phyloP scores from a whole-genome alignment of 805 yeast genomes.

The Ogataea neopini region DNA sequence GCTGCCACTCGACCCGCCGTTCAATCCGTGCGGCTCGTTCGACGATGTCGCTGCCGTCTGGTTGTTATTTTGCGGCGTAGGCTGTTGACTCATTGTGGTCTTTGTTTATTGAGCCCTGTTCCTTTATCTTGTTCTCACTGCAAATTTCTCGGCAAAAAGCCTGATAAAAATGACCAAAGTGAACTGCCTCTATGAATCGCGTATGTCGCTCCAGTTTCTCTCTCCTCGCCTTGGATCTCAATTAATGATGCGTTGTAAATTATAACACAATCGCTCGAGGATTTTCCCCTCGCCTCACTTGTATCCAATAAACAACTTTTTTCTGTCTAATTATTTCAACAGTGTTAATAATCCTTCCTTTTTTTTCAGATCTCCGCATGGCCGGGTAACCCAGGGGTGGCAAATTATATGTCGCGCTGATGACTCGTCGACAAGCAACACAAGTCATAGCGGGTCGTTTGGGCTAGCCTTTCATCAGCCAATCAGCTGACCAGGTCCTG shows the following conservation, averaged over 20 bases:
- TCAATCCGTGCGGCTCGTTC: constrained; percentile 1
- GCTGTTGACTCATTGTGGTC: constrained; percentile 18
- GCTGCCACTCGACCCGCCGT: constrained; percentile 12
- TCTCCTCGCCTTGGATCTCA: constrained; percentile 1
- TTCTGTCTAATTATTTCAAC: constrained; percentile 11
- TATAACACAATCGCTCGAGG: neutral
- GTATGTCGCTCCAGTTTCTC: neutral
- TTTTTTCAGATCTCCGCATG: constrained; percentile 4
- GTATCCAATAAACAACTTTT: constrained; percentile 9
- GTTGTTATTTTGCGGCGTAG: constrained; percentile 15
- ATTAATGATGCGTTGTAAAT: neutral
- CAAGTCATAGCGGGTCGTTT: no score
- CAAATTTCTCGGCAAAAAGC: neutral
- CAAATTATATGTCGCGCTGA: neutral
- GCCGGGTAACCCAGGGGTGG: neutral
- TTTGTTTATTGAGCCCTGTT: neutral
- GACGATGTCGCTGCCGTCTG: neutral
- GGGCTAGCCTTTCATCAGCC: no score
- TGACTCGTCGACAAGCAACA: no score
- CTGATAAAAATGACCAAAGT: neutral
- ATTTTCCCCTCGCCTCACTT: constrained; percentile 3
- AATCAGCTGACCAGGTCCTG: no score
- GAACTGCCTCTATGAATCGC: neutral
- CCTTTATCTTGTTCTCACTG: neutral
- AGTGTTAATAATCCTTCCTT: constrained; percentile 8